Evolutionary conservation across 371 early-diverging fungal genomes (phyloP), one percentile per base, ranked within the genome.

Genomic region (Mucor ambiguus): DNA sequence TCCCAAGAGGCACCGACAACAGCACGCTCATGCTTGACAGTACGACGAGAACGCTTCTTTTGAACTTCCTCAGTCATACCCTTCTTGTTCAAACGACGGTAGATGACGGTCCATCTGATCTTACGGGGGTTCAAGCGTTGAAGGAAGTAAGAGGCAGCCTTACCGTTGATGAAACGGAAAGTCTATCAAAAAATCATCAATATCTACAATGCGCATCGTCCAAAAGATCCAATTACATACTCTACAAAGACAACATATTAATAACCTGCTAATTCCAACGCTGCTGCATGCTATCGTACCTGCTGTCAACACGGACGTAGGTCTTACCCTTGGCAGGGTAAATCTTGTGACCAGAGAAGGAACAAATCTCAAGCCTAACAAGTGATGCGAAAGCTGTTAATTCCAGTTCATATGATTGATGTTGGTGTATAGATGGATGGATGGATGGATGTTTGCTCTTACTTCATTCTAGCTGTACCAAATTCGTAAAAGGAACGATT

Each of bases 21-120:
- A 68, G 93, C 96, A 85, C 98, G 95, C 81, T 95, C 94, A 82
- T 87, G 91, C 92, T 98, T 97, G 84, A 97, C 96, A 61, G 92
- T 86, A 75, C 93, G 91, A 77, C 94, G 93, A 68, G 93, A 89
- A 76, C 96, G 91, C 94, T 96, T 98, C 94, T 96, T 96, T 85
- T 94, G 79, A 49, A 90, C 89, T 85, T 96, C 97, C 77, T 95
- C 95, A 75, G 92, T 92, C 83, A 95, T 89, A 83, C 97, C 98
- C 95, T 98, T 98, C 92, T 95, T 95, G 93, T 97, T 94, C 80
- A 96, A 88, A 84, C 95, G 95, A 83, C 98, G 95, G 94, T 91
- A 97, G 73, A 96, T 92, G 46, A 90, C 86, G 61, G 98, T 98
- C 98, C 98, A 98, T 85, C 89, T 86, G 77, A 97, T 89, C 91